These are phyloP conservation scores for Talaromyces nanjingensis DNA, from an alignment of 495 filamentous ascomycete genomes.

Conservation along the genomic window DNA sequence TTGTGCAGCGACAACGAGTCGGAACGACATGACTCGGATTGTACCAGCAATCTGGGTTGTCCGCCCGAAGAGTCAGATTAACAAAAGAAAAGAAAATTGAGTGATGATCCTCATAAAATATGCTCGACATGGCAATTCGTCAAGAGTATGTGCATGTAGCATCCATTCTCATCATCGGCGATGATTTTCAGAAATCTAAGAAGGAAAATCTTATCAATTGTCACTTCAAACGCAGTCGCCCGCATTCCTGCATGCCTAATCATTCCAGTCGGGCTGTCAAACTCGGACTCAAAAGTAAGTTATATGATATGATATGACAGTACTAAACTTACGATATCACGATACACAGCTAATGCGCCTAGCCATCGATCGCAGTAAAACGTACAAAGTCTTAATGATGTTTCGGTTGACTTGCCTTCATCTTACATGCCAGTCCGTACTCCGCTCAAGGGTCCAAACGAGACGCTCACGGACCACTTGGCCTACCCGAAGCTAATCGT, in stretches of 20 bases:
- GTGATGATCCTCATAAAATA: not conserved
- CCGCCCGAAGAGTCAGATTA: too few relatives aligned
- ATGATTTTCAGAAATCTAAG: not conserved
- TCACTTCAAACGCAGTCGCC: not conserved
- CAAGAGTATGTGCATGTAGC: not conserved
- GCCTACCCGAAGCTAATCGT: not conserved
- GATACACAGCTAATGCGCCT: not conserved
- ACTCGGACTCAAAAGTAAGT: not conserved
- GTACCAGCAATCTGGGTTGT: not conserved
- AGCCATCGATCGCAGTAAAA: not conserved
- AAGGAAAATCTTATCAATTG: not conserved
- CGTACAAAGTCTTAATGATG: not conserved
- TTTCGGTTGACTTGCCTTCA: not conserved
- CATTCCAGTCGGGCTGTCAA: not conserved
- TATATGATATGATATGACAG: not conserved
- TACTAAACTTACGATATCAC: not conserved
- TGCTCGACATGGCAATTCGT: not conserved
- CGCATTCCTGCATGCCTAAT: not conserved
- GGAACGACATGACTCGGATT: not conserved
- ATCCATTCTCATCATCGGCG: not conserved
- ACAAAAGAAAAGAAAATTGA: not conserved
- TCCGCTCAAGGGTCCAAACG: not conserved
- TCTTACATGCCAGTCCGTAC: not conserved
- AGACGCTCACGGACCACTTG: constrained; percentile 8
- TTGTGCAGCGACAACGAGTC: too few relatives aligned